phyloP scores from a whole-genome alignment of 2,329 filamentous ascomycete species.

The Cladophialophora exuberans region DNA sequence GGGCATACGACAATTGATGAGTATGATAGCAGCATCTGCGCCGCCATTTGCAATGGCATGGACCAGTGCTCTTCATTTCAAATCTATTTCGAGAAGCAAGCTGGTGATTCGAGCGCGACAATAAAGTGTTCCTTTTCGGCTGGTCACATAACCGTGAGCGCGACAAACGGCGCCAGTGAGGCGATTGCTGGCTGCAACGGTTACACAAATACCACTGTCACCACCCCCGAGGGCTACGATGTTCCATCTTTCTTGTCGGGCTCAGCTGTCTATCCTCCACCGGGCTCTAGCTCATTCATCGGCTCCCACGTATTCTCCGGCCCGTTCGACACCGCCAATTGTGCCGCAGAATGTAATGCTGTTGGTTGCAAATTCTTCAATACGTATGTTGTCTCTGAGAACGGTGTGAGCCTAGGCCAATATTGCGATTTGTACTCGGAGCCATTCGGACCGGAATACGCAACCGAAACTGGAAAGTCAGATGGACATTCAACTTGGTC shows the following conservation, averaged over 20 bases:
- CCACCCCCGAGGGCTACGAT: slow-evolving; percentile 21
- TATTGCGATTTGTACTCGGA: slow-evolving; percentile 28
- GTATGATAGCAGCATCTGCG: slow-evolving; percentile 27
- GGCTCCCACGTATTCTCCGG: slow-evolving; percentile 25
- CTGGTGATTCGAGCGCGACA: neutral
- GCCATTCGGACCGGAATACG: slow-evolving; percentile 10
- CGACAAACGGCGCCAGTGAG: slow-evolving; percentile 16
- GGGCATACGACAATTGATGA: slow-evolving; percentile 25
- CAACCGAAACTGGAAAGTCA: slow-evolving; percentile 19
- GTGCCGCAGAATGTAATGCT: slow-evolving; percentile 16
- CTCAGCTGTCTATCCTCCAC: slow-evolving; percentile 19
- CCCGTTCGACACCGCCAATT: slow-evolving; percentile 22
- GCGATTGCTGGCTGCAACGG: slow-evolving; percentile 26
- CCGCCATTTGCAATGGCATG: slow-evolving; percentile 23
- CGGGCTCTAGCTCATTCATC: slow-evolving; percentile 19
- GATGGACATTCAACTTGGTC: slow-evolving; percentile 17
- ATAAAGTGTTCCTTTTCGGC: slow-evolving; percentile 30
- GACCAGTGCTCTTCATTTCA: slow-evolving; percentile 28
- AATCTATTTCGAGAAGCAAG: slow-evolving; percentile 30
- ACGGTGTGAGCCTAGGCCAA: slow-evolving; percentile 22
- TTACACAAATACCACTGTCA: slow-evolving; percentile 23
- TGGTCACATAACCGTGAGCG: slow-evolving; percentile 12
- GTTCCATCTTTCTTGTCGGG: slow-evolving; percentile 19
- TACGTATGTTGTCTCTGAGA: slow-evolving; percentile 25
- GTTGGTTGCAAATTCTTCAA: slow-evolving; percentile 27